Conservation (phyloP, 371 early-diverging fungal genomes). For the Mortierella sp. region DNA sequence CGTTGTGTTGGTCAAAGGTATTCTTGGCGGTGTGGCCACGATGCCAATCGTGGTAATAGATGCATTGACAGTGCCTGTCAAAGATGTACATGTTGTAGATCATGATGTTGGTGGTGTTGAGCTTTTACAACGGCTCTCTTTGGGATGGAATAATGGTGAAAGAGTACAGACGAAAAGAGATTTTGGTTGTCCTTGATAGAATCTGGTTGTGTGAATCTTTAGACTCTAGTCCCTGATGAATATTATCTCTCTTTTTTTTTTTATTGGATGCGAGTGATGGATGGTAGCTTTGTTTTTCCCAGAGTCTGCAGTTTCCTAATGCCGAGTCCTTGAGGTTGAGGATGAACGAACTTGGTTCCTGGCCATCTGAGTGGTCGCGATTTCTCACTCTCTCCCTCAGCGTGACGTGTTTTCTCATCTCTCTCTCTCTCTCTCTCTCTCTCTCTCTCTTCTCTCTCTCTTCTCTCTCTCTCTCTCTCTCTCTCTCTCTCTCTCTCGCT, state of each 20-base stretch:
- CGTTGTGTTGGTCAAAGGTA: constrained; percentile 51
- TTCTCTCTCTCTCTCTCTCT: not conserved
- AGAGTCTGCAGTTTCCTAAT: too few species aligned
- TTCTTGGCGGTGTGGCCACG: constrained; percentile 51
- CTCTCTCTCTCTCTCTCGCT: too few species aligned
- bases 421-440: not conserved
- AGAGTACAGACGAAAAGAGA: too few species aligned
- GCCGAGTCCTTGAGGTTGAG: too few species aligned
- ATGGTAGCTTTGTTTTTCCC: not conserved
- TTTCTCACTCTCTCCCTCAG: too few species aligned
- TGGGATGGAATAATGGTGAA: too few species aligned
- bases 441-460: constrained; percentile 2
- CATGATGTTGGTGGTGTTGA: constrained; percentile 57
- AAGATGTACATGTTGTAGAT: constrained; percentile 92
- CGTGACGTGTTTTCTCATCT: not conserved
- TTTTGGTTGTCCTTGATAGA: too few species aligned
- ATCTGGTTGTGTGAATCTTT: not conserved
- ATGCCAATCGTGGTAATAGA: constrained; percentile 86
- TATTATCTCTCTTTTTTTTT: not conserved
- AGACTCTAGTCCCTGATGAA: not conserved
- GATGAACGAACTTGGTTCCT: too few species aligned
- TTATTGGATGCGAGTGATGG: not conserved
- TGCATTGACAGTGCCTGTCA: constrained; percentile 92
- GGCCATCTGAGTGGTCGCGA: too few species aligned
- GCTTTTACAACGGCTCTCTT: too few species aligned